Evolutionary conservation across 371 early-diverging fungal species (phyloP), one percentile per base, ranked within the genome.

Genomic region (Lichtheimia hyalospora): DNA sequence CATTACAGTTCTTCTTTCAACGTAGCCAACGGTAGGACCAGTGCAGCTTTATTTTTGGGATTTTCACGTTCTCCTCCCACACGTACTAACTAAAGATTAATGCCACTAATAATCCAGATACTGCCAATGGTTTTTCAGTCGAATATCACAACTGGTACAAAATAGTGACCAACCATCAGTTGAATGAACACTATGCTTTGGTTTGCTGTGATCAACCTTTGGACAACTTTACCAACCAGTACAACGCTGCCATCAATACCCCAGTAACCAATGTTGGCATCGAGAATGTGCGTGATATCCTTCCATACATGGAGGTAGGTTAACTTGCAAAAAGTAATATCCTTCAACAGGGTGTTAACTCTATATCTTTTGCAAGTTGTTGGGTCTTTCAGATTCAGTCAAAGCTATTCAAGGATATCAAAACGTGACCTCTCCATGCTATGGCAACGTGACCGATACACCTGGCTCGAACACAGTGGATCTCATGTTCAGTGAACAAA

Each of bases 91-190:
- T 24, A 43, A 3, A 25, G 2, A 54, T 5, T 53, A 20, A 16
- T 7, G 16, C n/a, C n/a, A n/a, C 28, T 12, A 43, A 10, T 10
- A 24, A 14, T 43, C 20, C 52, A 63, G 67, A 62, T 34, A n/a
- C 27, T 12, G 42, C 49, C 4, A 55, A 57, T 39, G 54, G 57
- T 0, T 67, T 67, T 40, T 59, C 67, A 2, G 67, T 67, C 8
- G 63, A 62, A 53, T 67, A 67, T 49, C 52, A 60, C 28, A 50
- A 62, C 27, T 67, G 63, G 60, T 67, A 67, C 48, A 67, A 67
- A 14, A 49, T 67, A 12, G 55, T 67, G 50, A 58, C 59, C 18
- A 67, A 67, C 56, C 59, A 67, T 40, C 40, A 44, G 25, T 4
- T 44, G 12, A 62, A 62, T 40, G 56, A 62, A 55, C 58, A 39